Conservation (phyloP, 2,329 filamentous ascomycete genomes). For the Diaporthe sp. region DNA sequence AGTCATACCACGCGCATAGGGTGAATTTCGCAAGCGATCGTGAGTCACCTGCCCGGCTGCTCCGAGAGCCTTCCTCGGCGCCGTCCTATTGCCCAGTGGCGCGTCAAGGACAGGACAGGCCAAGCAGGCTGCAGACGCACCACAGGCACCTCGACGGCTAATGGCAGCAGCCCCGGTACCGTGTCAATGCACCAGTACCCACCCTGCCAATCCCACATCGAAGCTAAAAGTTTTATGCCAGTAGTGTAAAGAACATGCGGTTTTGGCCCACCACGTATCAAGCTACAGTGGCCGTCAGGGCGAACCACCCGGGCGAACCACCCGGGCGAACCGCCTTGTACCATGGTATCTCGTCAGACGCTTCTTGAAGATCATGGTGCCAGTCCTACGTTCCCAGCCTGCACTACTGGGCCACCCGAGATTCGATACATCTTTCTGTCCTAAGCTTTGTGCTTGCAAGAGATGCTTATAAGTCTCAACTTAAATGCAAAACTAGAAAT, state of each 20-base stretch:
- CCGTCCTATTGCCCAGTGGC: not conserved
- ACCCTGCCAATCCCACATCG: not conserved
- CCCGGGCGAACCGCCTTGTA: not conserved
- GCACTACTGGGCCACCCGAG: not conserved
- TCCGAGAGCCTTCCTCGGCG: not conserved
- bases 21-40: conserved; percentile 11
- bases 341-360: not conserved
- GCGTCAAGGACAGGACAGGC: not conserved
- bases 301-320: conserved; percentile 1
- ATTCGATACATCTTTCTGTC: too few relatives aligned
- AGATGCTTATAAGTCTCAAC: too few relatives aligned
- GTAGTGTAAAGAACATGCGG: not conserved
- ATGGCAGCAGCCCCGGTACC: conserved; percentile 5
- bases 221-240: not conserved
- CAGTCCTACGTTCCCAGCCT: not conserved
- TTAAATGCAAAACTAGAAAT: too few relatives aligned
- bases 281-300: not conserved
- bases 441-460: too few relatives aligned
- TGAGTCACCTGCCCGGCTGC: conserved; percentile 31
- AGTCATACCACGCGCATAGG: not conserved
- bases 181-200: not conserved
- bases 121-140: conserved; percentile 32
- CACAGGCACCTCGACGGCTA: conserved; percentile 25
- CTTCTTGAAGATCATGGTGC: not conserved
- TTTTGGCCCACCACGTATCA: not conserved